Evolutionary conservation across 352 stramenopile species (phyloP).

Genomic region (Globisporangium carolinianum): DNA sequence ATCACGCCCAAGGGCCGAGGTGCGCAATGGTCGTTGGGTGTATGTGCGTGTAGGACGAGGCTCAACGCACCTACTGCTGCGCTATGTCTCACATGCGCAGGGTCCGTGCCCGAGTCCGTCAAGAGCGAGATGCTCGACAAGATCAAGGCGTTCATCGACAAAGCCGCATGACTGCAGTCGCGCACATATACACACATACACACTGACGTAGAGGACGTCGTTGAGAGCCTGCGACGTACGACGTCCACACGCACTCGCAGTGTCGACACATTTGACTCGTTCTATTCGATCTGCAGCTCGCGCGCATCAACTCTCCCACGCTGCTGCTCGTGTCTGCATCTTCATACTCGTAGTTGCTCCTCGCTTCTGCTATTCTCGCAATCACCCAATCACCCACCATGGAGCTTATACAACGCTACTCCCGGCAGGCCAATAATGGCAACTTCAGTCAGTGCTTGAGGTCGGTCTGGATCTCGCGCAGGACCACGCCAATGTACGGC

Average conservation of each 20-base stretch:
- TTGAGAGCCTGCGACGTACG: too few relatives aligned
- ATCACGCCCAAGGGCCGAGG: slow-evolving; percentile 86
- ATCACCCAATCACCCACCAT: not conserved
- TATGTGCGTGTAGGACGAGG: too few relatives aligned
- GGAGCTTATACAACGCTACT: too few relatives aligned
- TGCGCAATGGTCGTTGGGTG: slow-evolving; percentile 10
- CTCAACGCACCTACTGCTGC: not conserved
- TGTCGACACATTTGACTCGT: too few relatives aligned
- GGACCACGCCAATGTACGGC: slow-evolving; percentile 54
- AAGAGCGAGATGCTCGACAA: slow-evolving; percentile 87
- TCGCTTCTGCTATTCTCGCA: too few relatives aligned
- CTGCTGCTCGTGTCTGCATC: too few relatives aligned
- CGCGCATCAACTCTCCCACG: too few relatives aligned
- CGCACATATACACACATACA: not conserved
- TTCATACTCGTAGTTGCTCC: too few relatives aligned
- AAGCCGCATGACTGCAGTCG: slow-evolving; percentile 5
- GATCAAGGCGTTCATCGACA: slow-evolving; percentile 90
- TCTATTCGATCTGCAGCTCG: too few relatives aligned
- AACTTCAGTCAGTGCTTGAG: slow-evolving; percentile 5
- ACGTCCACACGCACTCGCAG: too few relatives aligned
- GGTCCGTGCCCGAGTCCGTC: slow-evolving; percentile 84
- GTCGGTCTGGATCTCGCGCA: slow-evolving; percentile 36
- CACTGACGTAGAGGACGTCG: not conserved
- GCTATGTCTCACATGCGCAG: not conserved
- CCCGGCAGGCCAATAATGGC: too few relatives aligned